A percentile compares a stretch with the other conserved stretches of the same genome.
Evolutionary conservation across 2,329 filamentous ascomycete species (phyloP).

Genomic region (Byssoonygena ceratinophila): DNA sequence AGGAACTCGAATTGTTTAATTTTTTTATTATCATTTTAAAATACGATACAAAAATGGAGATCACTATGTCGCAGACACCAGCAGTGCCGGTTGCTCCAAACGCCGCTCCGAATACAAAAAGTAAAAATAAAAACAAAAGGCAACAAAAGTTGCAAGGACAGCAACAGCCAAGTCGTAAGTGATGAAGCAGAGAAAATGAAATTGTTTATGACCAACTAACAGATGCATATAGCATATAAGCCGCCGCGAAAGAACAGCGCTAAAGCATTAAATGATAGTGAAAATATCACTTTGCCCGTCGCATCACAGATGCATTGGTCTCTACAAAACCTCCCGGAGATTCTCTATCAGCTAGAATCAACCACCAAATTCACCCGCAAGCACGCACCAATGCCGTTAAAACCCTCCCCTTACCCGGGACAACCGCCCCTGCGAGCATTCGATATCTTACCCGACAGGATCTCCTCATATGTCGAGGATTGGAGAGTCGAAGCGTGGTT

Average conservation of each 20-base stretch:
- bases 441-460: constrained; percentile 24
- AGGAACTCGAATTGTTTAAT: neutral
- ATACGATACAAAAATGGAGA: neutral
- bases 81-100: neutral
- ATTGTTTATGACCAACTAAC: neutral
- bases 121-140: neutral
- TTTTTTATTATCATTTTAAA: neutral
- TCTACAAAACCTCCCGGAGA: constrained; percentile 21
- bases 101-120: neutral
- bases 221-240: neutral
- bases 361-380: neutral
- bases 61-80: neutral
- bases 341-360: constrained; percentile 19
- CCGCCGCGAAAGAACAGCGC: constrained; percentile 3
- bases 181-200: neutral
- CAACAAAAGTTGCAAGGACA: no score
- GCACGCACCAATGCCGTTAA: constrained; percentile 8
- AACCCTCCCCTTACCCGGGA: constrained; percentile 15
- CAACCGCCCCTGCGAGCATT: constrained; percentile 16
- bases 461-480: constrained; percentile 25
- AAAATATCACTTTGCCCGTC: constrained; percentile 14
- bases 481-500: constrained; percentile 28
- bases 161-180: neutral
- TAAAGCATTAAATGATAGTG: neutral
- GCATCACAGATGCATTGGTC: constrained; percentile 20